Conservation (phyloP, 805 yeast genomes). For the Scheffersomyces spartinae region DNA sequence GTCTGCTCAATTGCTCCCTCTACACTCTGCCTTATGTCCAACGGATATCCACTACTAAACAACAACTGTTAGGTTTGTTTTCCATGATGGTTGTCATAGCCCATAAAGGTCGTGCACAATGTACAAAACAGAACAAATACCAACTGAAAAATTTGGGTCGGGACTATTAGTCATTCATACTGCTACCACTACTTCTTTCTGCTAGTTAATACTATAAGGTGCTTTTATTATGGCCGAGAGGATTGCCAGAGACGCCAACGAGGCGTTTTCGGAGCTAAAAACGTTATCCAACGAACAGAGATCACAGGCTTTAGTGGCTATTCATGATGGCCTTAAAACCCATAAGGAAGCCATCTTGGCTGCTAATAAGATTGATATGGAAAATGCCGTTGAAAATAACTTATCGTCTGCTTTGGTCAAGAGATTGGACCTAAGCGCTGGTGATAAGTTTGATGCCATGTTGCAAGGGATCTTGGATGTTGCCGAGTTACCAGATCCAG, state of each 20-base stretch:
- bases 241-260: conserved; percentile 71
- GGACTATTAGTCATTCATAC: too few relatives aligned
- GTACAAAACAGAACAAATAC: too few relatives aligned
- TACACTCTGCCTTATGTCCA: too few relatives aligned
- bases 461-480: conserved; percentile 90
- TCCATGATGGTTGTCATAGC: too few relatives aligned
- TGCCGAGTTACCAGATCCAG: conserved; percentile 80
- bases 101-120: too few relatives aligned
- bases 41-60: too few relatives aligned
- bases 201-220: too few relatives aligned
- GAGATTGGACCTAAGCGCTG: conserved; percentile 69
- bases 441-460: conserved; percentile 88
- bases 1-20: too few relatives aligned
- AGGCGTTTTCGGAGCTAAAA: conserved; percentile 76
- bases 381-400: conserved; percentile 48
- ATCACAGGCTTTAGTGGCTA: conserved; percentile 56
- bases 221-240: conserved; percentile 67
- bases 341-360: conserved; percentile 50
- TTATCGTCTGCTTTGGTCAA: conserved; percentile 66
- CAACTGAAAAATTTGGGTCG: too few relatives aligned
- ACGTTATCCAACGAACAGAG: conserved; percentile 66
- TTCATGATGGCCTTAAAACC: conserved; percentile 56
- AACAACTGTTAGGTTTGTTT: too few relatives aligned
- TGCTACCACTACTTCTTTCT: too few relatives aligned
- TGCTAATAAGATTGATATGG: conserved; percentile 71